phyloP scores from a whole-genome alignment of 2,329 filamentous ascomycete genomes.

The Ophiostoma sp. region DNA sequence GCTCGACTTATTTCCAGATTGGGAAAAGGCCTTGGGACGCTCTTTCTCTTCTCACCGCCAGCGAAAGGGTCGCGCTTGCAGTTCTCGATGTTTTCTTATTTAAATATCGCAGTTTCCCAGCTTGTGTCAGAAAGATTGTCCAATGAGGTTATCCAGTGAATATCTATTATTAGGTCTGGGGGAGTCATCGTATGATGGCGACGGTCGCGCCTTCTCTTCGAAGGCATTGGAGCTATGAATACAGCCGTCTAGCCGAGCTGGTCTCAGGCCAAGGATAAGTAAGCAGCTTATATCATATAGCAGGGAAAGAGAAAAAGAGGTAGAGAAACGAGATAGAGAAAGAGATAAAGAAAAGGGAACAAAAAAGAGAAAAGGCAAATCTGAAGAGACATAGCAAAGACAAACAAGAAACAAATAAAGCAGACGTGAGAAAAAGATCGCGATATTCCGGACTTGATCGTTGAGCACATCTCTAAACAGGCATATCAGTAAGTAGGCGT shows the following conservation, averaged over 20 bases:
- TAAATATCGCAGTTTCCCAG: not conserved
- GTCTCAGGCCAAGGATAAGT: not conserved
- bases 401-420: slow-evolving; percentile 12
- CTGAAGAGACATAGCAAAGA: not conserved
- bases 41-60: not conserved
- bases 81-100: not conserved
- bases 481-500: slow-evolving; percentile 11
- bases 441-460: slow-evolving; percentile 5
- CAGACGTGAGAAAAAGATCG: slow-evolving; percentile 9
- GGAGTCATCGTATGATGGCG: not conserved
- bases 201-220: slow-evolving; percentile 3
- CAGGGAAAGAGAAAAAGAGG: not conserved
- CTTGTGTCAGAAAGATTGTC: not conserved
- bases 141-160: not conserved
- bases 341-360: not conserved
- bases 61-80: not conserved
- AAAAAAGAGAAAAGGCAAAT: not conserved
- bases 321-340: not conserved
- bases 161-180: not conserved
- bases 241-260: slow-evolving; percentile 2
- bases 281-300: slow-evolving; percentile 1
- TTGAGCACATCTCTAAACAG: slow-evolving; percentile 10
- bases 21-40: not conserved
- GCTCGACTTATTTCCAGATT: slow-evolving; percentile 7
- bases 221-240: not conserved